phyloP scores from a whole-genome alignment of 768 basidiomycete species.

The Boletus vinaceobasis region DNA sequence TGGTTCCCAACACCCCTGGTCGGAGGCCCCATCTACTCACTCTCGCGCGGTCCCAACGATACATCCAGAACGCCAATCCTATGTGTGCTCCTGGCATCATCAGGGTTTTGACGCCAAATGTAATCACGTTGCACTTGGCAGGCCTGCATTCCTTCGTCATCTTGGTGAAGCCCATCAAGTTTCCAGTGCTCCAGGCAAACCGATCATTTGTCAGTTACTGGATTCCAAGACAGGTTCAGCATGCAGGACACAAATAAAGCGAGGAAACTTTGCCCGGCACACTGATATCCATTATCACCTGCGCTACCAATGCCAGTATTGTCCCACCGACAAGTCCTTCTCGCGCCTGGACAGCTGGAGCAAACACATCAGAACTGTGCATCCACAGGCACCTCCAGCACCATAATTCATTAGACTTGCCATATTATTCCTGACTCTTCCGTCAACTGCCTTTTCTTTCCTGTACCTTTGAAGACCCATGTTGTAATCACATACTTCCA shows the following conservation, averaged over 20 bases:
- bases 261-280: slow-evolving; percentile 19
- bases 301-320: slow-evolving; percentile 14
- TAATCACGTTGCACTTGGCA: neutral
- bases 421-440: too few relatives aligned
- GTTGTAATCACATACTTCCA: neutral
- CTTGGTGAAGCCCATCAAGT: slow-evolving; percentile 11
- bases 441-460: too few relatives aligned
- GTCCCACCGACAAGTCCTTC: slow-evolving; percentile 12
- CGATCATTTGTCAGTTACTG: slow-evolving; percentile 10
- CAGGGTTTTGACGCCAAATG: neutral
- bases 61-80: neutral
- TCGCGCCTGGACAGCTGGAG: slow-evolving; percentile 21
- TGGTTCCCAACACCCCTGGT: neutral
- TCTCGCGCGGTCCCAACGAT: too few relatives aligned
- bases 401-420: neutral
- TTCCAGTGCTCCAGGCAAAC: neutral
- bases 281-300: slow-evolving; percentile 13
- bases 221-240: neutral
- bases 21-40: neutral
- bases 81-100: slow-evolving; percentile 14
- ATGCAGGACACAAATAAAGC: slow-evolving; percentile 1
- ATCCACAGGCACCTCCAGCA: neutral
- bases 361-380: slow-evolving; percentile 12
- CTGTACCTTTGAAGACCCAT: too few relatives aligned
- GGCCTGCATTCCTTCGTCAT: slow-evolving; percentile 16